Conservation (phyloP, 73 alveolate species). For the Stentor coeruleus region DNA sequence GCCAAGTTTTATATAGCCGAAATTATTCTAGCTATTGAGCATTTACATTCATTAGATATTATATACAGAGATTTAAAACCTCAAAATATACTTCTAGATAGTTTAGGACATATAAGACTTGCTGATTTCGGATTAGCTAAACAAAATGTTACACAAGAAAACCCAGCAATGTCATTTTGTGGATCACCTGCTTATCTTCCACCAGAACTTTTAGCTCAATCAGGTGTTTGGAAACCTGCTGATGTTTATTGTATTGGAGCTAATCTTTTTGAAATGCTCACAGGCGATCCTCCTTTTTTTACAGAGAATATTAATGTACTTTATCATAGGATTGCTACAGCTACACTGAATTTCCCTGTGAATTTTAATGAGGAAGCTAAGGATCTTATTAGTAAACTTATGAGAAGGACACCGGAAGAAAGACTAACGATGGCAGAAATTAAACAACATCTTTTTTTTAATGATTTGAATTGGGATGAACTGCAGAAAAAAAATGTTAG, state of each 20-base stretch:
- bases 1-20: constrained; percentile 42
- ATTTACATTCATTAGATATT: constrained; percentile 48
- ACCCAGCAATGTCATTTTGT: constrained; percentile 81
- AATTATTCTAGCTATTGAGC: constrained; percentile 52
- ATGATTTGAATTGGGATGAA: constrained; percentile 68
- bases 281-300: constrained; percentile 93
- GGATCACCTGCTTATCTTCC: constrained; percentile 97
- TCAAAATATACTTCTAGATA: constrained; percentile 79
- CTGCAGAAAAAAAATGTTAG: constrained; percentile 43
- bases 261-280: constrained; percentile 92
- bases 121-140: constrained; percentile 91
- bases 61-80: constrained; percentile 90
- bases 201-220: constrained; percentile 89
- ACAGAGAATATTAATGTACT: constrained; percentile 22
- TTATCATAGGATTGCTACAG: background rate
- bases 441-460: constrained; percentile 49
- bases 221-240: constrained; percentile 88
- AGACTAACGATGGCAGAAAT: background rate
- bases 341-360: background rate
- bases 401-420: background rate
- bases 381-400: constrained; percentile 20
- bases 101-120: constrained; percentile 69
- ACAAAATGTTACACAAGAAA: constrained; percentile 60
- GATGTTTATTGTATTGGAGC: constrained; percentile 94
- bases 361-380: background rate